Evolutionary conservation across 1,284 basidiomycete genomes (phyloP).

Genomic region (Golubevia sp.): DNA sequence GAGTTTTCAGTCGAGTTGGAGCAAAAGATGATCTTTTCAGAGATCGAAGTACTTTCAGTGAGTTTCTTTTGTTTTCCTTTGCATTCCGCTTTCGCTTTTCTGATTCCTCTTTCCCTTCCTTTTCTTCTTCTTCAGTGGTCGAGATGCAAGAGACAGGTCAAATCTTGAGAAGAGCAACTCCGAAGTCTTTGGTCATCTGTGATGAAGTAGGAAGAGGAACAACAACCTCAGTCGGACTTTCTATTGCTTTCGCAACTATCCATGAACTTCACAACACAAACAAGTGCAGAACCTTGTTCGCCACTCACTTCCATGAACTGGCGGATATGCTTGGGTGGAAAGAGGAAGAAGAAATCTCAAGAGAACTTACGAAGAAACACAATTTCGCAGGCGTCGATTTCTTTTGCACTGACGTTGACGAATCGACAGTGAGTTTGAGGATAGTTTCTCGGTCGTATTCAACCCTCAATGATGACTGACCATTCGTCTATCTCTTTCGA

Average conservation of each 20-base stretch:
- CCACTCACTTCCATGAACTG: conserved; percentile 95
- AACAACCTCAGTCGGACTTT: conserved; percentile 85
- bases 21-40: conserved; percentile 93
- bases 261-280: conserved; percentile 79
- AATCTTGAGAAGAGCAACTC: conserved; percentile 71
- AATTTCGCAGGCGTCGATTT: conserved; percentile 69
- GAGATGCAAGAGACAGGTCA: conserved; percentile 65
- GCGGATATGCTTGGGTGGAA: conserved; percentile 70
- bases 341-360: conserved; percentile 7
- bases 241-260: conserved; percentile 88
- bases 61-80: too few relatives aligned
- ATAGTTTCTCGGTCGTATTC: background rate
- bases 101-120: too few relatives aligned
- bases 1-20: conserved; percentile 89
- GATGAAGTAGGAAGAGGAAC: conserved; percentile 91
- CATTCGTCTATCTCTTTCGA: background rate
- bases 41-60: conserved; percentile 81
- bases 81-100: too few relatives aligned
- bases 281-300: conserved; percentile 82
- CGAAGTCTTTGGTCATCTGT: conserved; percentile 39
- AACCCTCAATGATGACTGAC: background rate
- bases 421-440: conserved; percentile 68
- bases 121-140: conserved; percentile 17
- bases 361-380: background rate
- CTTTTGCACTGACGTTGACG: conserved; percentile 84